Evolutionary conservation across 2,329 filamentous ascomycete genomes (phyloP), one percentile per base, ranked within the genome.

Genomic region (Hypoxylon sp.): DNA sequence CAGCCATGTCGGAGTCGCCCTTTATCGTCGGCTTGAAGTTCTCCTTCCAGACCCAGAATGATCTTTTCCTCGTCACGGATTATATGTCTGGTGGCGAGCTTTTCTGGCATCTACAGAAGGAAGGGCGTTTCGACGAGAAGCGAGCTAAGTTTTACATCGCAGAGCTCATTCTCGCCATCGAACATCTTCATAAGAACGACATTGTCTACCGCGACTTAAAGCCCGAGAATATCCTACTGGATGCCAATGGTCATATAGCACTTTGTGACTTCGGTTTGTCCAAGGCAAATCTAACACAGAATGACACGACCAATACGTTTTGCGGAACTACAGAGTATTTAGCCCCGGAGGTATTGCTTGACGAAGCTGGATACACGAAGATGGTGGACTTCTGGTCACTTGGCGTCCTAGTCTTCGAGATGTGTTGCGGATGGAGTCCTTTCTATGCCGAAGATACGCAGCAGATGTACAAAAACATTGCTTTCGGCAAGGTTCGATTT

Each of bases 391-490:
- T 98, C 79, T 99, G 96, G 96, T 99, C 96, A 1, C 85, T 99
- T 11, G 96, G 96, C 61, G 96, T 99, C 50, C 85, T 99, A 58
- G 96, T 99, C 1, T 99, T 99, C 74, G 96, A 99, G 80, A 99
- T 99, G 96, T 99, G 96, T 83, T 99, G 96, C 74, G 96, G 96
- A 32, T 99, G 96, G 96, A 97, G 94, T 74, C 96, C 96, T 0
- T 99, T 99, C 81, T 99, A 98, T 74, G 96, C 96, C 61, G 96
- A 99, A 76, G 96, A 99, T 76, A 99, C 96, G 0, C 96, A 99
- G 80, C 96, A 99, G 79, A 99, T 99, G 96, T 99, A 99, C 84
- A 99, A 99, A 85, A 99, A 99, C 82, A 99, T 99, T 77, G 96
- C 96, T 0, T 99, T 99, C 76, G 96, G 96, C 77, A 99, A 99